Percentiles rank a stretch among this genome's conserved stretches.
These are phyloP conservation scores for Dothideomycetes sp. DNA, from an alignment of 2,329 filamentous ascomycete genomes.

Conservation along the genomic window DNA sequence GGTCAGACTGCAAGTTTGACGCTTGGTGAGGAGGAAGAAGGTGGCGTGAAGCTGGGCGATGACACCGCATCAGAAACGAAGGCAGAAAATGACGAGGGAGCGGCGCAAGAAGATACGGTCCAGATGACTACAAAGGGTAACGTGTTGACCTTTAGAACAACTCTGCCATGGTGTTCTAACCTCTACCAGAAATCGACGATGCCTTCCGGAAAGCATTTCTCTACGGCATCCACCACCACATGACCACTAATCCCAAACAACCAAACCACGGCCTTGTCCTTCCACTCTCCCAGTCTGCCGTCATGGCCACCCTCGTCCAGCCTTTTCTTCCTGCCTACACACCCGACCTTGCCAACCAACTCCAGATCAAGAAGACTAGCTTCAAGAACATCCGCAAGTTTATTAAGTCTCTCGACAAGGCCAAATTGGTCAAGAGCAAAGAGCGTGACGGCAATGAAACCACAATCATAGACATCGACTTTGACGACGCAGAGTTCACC, in stretches of 20 bases:
- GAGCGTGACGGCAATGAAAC: constrained; percentile 54
- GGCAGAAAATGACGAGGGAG: constrained; percentile 21
- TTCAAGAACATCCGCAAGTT: constrained; percentile 63
- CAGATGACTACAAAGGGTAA: constrained; percentile 49
- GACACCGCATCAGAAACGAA: constrained; percentile 15
- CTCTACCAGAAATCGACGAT: constrained; percentile 51
- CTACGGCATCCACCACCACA: constrained; percentile 50
- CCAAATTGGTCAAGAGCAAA: constrained; percentile 51
- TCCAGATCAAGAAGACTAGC: constrained; percentile 59
- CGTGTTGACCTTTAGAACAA: constrained; percentile 7
- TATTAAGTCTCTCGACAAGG: constrained; percentile 56
- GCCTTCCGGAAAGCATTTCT: constrained; percentile 55
- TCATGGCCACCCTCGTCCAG: constrained; percentile 54
- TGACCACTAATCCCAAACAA: constrained; percentile 40
- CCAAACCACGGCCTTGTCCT: constrained; percentile 47
- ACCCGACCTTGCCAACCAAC: constrained; percentile 42
- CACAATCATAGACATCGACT: constrained; percentile 54
- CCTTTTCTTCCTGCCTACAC: constrained; percentile 53
- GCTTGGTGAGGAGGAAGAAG: constrained; percentile 32
- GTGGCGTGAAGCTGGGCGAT: constrained; percentile 31
- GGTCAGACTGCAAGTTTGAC: constrained; percentile 31
- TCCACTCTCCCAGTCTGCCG: constrained; percentile 51
- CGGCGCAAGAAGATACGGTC: constrained; percentile 29
- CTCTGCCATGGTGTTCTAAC: constrained; percentile 4
- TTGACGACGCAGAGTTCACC: constrained; percentile 42